A percentile compares a stretch with the other conserved stretches of the same genome.
Conservation (phyloP, 345 rosid species). For the Turnera subulata region DNA sequence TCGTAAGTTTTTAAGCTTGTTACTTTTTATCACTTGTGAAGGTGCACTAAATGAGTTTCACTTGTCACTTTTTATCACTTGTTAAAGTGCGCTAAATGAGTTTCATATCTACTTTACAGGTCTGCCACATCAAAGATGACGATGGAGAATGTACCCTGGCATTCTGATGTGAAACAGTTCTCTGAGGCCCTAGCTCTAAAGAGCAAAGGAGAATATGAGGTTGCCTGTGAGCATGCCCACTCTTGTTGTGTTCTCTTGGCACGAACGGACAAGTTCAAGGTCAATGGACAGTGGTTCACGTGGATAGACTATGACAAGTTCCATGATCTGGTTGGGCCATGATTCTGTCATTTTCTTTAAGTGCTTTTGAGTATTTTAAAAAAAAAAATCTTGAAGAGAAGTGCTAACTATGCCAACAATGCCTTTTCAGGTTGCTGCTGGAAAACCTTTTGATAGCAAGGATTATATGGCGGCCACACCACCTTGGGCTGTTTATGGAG, state of each 20-base stretch:
- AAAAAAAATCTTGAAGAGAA: too few species aligned
- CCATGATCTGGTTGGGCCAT: constrained; percentile 67
- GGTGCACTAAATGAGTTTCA: not conserved
- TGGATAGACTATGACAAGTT: constrained; percentile 99
- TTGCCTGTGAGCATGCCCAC: constrained; percentile 96
- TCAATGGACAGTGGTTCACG: constrained; percentile 78
- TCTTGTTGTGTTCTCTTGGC: constrained; percentile 95
- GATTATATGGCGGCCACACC: constrained; percentile 93
- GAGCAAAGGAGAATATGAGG: constrained; percentile 80
- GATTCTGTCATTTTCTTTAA: not conserved
- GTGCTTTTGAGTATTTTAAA: not conserved
- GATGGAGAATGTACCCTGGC: constrained; percentile 99
- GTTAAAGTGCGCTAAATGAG: not conserved
- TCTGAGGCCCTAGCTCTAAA: constrained; percentile 77
- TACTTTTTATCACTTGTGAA: not conserved
- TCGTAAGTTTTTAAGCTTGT: constrained; percentile 43
- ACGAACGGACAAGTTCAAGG: constrained; percentile 79
- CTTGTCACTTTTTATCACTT: constrained; percentile 1
- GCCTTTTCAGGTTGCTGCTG: constrained; percentile 65
- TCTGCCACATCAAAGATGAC: constrained; percentile 93
- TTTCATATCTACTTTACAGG: constrained; percentile 27
- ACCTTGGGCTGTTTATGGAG: constrained; percentile 92
- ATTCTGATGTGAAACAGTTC: constrained; percentile 80
- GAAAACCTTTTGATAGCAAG: constrained; percentile 62
- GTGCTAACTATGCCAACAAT: not conserved